Evolutionary conservation across 1,284 basidiomycete genomes (phyloP).

Genomic region (Rhodotorula sp.): DNA sequence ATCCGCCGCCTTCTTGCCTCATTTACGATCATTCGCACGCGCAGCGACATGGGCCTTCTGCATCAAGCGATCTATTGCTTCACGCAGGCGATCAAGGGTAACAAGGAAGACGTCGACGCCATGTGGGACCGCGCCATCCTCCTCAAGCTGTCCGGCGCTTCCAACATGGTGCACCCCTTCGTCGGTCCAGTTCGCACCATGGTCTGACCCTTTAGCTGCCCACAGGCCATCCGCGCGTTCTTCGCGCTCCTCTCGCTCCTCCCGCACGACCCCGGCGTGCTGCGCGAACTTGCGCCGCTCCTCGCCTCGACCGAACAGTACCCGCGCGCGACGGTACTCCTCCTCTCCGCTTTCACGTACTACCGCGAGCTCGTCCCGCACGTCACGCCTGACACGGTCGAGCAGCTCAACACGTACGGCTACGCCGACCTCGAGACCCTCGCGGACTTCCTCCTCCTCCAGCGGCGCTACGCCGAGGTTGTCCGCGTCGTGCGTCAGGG

Average conservation of each 20-base stretch:
- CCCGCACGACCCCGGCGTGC: constrained; percentile 76
- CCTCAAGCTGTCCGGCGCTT: constrained; percentile 72
- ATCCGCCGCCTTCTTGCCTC: neutral
- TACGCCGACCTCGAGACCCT: constrained; percentile 64
- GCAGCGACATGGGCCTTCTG: constrained; percentile 59
- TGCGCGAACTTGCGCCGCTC: constrained; percentile 76
- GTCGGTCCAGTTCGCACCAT: neutral
- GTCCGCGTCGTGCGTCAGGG: constrained; percentile 73
- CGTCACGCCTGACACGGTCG: constrained; percentile 18
- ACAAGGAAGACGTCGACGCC: constrained; percentile 77
- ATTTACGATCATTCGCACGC: neutral
- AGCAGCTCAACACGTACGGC: constrained; percentile 43
- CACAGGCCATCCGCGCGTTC: constrained; percentile 72
- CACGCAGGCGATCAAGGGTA: constrained; percentile 75
- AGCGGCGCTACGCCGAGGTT: constrained; percentile 69
- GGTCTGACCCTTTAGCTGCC: neutral
- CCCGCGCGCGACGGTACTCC: constrained; percentile 63
- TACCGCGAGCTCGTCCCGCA: constrained; percentile 49
- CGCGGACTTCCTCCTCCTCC: constrained; percentile 76
- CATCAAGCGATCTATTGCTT: constrained; percentile 92
- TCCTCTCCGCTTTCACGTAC: constrained; percentile 63
- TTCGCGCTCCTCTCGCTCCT: constrained; percentile 72
- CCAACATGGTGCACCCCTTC: constrained; percentile 60
- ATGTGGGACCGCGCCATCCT: constrained; percentile 88
- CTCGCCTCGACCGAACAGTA: constrained; percentile 72